phyloP scores from a whole-genome alignment of 257 asterid species.

The Rauvolfia tetraphylla region DNA sequence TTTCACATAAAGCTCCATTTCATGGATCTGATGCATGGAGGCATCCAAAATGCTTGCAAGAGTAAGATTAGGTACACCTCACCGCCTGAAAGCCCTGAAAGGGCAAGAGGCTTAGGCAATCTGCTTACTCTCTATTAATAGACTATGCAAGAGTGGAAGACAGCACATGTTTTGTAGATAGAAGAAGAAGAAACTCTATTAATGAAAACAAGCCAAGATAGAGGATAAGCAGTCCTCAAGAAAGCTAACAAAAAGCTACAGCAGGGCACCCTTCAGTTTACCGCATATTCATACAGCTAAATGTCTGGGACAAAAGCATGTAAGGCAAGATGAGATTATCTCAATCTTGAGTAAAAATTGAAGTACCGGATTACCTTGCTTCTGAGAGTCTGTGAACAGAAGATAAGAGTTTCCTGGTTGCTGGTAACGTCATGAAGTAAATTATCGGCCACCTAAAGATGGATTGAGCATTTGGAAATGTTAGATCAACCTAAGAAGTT shows the following conservation, averaged over 20 bases:
- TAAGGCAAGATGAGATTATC: not conserved
- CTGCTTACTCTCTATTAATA: not conserved
- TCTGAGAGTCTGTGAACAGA: conserved; percentile 97
- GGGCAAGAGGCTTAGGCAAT: not conserved
- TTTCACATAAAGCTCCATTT: not conserved
- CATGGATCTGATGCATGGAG: not conserved
- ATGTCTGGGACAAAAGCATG: not conserved
- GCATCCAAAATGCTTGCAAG: not conserved
- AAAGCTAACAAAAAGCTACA: not conserved
- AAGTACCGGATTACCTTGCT: conserved; percentile 67
- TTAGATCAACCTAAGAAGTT: not conserved
- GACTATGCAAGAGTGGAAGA: not conserved
- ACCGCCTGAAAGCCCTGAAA: not conserved
- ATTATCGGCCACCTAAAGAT: conserved; percentile 93
- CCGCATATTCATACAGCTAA: not conserved
- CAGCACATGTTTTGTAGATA: not conserved
- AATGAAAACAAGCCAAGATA: not conserved
- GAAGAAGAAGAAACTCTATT: not conserved
- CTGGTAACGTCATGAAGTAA: conserved; percentile 89
- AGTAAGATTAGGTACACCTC: not conserved
- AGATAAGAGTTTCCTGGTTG: conserved; percentile 87
- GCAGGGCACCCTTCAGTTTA: not conserved
- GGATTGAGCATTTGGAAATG: conserved; percentile 7
- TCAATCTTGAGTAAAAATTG: not conserved
- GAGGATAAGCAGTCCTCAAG: not conserved